Base-by-base conservation (phyloP, 176 grass and related monocot genomes). In the Tillandsia fasciculata region DNA sequence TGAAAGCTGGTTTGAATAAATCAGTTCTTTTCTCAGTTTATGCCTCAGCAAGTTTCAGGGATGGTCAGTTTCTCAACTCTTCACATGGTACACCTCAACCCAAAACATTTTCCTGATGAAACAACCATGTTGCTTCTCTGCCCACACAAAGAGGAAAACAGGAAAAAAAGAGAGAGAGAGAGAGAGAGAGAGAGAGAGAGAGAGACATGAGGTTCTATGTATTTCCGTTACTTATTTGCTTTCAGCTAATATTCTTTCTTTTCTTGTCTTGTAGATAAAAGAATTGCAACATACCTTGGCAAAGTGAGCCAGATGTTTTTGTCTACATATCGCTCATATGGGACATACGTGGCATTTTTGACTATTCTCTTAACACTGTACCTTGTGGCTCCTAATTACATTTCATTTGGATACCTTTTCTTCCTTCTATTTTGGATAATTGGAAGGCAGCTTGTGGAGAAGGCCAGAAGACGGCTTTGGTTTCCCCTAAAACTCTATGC, bases 401-500 rank as follows among this genome's bases (percentile, higher is more conserved):
- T 96, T 81, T 92, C 93, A 75, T 96, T 92, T 81, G 93, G 93
- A 52, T 96, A 92, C 81, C 86, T 96, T 72, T 92, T 92, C 70
- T 96, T 92, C 86, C 93, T 96, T 80, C 86, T 96, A 64, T 80
- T 87, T 83, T 96, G 93, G 93, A 96, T 96, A 71, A 89, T 96
- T 70, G 93, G 93, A 80, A 89, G 93, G 68, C 93, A 96, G 69
- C 85, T 96, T 22, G 86, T 84, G 23, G 86, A 88, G 67, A 91
- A 92, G 83, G 83, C 93, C 80, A 89, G 76, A 51, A 87, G 76
- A 56, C 79, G 86, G 67, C 79, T 96, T 78, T 96, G 93, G 93
- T 87, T 79, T 68, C 93, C 93, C 20, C 70, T 92, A 72, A 96
- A 96, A 82, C 61, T 92, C 78, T 96, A 96, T 81, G 83, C 88